Conservation (phyloP, 371 early-diverging fungal genomes). For the Mortierella sp. region DNA sequence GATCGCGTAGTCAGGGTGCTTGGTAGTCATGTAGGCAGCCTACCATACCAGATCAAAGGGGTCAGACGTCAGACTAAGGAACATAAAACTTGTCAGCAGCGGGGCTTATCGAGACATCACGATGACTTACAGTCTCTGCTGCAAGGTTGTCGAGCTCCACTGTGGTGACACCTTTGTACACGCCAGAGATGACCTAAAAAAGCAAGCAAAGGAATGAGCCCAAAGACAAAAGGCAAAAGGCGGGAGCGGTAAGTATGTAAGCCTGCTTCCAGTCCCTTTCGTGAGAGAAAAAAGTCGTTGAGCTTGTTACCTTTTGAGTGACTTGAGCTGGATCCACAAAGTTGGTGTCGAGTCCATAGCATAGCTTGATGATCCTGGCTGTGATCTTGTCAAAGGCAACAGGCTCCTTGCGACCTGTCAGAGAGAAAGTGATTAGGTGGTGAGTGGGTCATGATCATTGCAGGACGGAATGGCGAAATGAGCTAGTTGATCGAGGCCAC, state of each 20-base stretch:
- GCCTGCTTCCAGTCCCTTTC: not conserved
- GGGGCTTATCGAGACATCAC: not conserved
- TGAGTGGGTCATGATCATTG: not conserved
- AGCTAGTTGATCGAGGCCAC: not conserved
- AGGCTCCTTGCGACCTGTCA: constrained; percentile 78
- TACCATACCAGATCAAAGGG: not conserved
- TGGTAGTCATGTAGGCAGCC: constrained; percentile 95
- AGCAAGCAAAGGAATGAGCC: not conserved
- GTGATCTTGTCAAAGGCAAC: constrained; percentile 98
- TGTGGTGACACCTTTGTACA: constrained; percentile 97
- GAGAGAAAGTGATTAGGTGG: not conserved
- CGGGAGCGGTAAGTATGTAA: not conserved
- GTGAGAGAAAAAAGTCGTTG: no score
- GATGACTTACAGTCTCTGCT: constrained; percentile 84
- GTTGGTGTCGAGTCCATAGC: constrained; percentile 93
- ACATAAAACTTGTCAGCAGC: not conserved
- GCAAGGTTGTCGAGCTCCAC: constrained; percentile 97
- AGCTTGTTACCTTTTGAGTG: constrained; percentile 84
- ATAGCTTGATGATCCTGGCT: constrained; percentile 89
- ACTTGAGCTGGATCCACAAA: constrained; percentile 92
- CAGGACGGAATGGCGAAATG: not conserved
- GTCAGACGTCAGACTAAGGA: not conserved
- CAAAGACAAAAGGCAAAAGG: not conserved
- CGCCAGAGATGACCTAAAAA: constrained; percentile 88
- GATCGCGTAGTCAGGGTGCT: constrained; percentile 98